phyloP scores from a whole-genome alignment of 805 yeast species.

The Ogataea pini region DNA sequence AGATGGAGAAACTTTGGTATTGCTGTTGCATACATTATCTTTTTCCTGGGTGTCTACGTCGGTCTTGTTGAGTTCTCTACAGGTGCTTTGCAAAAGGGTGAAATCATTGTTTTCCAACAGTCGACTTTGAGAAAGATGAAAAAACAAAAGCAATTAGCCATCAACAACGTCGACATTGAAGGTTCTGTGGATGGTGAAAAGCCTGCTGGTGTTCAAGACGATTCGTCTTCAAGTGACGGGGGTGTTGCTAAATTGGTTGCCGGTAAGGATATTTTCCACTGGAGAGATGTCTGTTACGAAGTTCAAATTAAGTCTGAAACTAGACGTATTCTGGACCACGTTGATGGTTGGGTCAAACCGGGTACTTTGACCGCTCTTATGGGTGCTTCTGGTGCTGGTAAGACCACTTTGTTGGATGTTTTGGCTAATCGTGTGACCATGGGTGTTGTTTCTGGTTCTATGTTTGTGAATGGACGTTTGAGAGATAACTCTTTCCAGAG shows the following conservation, averaged over 20 bases:
- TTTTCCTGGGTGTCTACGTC: constrained; percentile 57
- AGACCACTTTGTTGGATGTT: constrained; percentile 55
- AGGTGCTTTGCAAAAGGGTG: constrained; percentile 72
- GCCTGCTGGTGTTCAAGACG: constrained; percentile 29
- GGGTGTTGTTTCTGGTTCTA: constrained; percentile 60
- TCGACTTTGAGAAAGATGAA: constrained; percentile 48
- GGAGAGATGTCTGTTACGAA: constrained; percentile 75
- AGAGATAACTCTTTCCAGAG: constrained; percentile 52
- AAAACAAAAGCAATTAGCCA: constrained; percentile 38
- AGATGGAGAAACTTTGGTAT: constrained; percentile 86
- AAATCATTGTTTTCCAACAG: constrained; percentile 59
- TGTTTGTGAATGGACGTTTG: constrained; percentile 55
- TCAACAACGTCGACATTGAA: constrained; percentile 32
- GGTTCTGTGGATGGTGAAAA: constrained; percentile 26
- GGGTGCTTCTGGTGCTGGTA: constrained; percentile 70
- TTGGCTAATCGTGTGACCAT: constrained; percentile 53
- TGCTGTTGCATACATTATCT: constrained; percentile 51
- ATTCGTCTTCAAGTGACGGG: constrained; percentile 26
- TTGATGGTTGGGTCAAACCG: constrained; percentile 83
- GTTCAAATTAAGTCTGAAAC: constrained; percentile 62
- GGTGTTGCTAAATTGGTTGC: constrained; percentile 33
- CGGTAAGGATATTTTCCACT: constrained; percentile 62
- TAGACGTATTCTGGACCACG: constrained; percentile 60
- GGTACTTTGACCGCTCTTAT: constrained; percentile 76
- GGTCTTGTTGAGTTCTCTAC: constrained; percentile 55